Base-by-base conservation (phyloP, 1,139 yeast species). In the Debaryomyces sp. region DNA sequence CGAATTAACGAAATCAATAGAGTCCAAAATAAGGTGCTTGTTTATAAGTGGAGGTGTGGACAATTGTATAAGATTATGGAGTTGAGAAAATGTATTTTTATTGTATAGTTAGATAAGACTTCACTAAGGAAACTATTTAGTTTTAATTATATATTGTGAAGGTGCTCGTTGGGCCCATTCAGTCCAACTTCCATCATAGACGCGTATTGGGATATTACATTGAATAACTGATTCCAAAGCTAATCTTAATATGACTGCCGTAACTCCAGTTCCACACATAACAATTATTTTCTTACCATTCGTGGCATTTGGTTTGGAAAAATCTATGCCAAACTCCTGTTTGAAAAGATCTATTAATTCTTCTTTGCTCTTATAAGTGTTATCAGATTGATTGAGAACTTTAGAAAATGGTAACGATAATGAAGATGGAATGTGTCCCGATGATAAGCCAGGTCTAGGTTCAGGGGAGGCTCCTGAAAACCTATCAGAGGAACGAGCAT, bases 121-220 rank as follows among this genome's bases (percentile, higher is more conserved):
- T 30, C 29, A 39, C 24, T 27, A 24, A 36, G 41, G 22, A 41
- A 22, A 26, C 39, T 44, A 46, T 27, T 40, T 43, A 47, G 52
- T 56, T 55, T 70, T 71, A 27, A 55, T 67, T 24, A 73, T 71
- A 47, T 50, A 66, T 44, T 71, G 67, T 7, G 54, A 21, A 1
- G 80, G 79, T 4, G 80, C 78, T 43, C 79, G 64, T 52, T 67
- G 71, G 2, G 78, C 80, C 80, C 80, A 77, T 55, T 77, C 81
- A n/a, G 97, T 88, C 99, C 98, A 94, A 46, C 95, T 85, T 5
- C 99, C 99, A 61, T 94, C 99, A 60, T 92, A 94, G 6, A 94
- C 86, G 46, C 83, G 80, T 17, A 90, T 75, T 1, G 87, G 82
- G 21, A 80, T 73, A 45, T 84, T 82, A 37, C 89, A 69, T 3